Conservation (phyloP, 306 rosid genomes). For the Lupinus albus region DNA sequence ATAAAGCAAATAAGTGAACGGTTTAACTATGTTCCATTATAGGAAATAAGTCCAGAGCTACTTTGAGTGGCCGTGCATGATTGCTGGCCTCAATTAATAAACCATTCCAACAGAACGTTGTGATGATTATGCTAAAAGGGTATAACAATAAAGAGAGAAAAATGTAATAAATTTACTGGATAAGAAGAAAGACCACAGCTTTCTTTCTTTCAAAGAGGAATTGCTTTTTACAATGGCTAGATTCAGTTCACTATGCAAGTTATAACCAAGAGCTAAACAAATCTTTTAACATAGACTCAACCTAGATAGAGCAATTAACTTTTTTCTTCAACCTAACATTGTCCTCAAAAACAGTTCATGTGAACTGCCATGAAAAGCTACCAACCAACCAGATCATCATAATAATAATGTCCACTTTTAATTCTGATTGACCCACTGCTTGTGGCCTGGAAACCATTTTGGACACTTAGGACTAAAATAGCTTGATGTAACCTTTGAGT, state of each 20-base stretch:
- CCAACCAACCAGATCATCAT: slow-evolving; percentile 6
- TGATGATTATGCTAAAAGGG: slow-evolving; percentile 40
- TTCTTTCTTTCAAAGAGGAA: slow-evolving; percentile 56
- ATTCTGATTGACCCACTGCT: slow-evolving; percentile 61
- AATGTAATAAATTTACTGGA: slow-evolving; percentile 30
- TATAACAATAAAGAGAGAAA: background rate
- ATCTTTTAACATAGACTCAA: slow-evolving; percentile 46
- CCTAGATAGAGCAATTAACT: slow-evolving; percentile 53
- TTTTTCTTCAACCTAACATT: slow-evolving; percentile 44
- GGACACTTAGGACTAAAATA: slow-evolving; percentile 88
- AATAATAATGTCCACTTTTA: slow-evolving; percentile 29
- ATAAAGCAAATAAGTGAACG: too few species aligned
- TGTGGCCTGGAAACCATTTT: slow-evolving; percentile 81
- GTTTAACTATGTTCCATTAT: too few species aligned
- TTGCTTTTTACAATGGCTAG: slow-evolving; percentile 70
- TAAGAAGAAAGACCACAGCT: slow-evolving; percentile 37
- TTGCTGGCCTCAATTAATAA: slow-evolving; percentile 54
- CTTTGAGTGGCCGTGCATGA: slow-evolving; percentile 48
- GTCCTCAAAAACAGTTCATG: slow-evolving; percentile 54
- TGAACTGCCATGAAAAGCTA: slow-evolving; percentile 55
- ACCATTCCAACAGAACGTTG: slow-evolving; percentile 44
- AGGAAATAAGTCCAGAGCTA: slow-evolving; percentile 46
- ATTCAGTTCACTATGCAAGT: slow-evolving; percentile 59
- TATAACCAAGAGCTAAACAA: slow-evolving; percentile 38
- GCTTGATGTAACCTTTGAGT: slow-evolving; percentile 59